phyloP scores from a whole-genome alignment of 148 eudicot species.

The Agrostemma githago region DNA sequence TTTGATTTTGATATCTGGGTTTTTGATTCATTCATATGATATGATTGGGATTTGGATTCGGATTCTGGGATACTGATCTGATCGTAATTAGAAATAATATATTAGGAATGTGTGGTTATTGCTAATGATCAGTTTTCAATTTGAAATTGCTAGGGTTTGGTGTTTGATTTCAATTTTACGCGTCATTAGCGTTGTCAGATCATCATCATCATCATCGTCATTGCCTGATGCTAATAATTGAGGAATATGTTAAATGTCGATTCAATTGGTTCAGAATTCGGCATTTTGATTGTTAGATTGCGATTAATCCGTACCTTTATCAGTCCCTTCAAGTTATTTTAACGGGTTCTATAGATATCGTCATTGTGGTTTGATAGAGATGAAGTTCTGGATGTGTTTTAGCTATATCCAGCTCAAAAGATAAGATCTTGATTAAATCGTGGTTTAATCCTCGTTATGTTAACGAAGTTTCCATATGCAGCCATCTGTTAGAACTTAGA shows the following conservation, averaged over 20 bases:
- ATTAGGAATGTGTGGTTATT: not conserved
- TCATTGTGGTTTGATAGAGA: not conserved
- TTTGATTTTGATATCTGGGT: not conserved
- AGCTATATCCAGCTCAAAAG: not conserved
- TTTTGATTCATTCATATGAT: not conserved
- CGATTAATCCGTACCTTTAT: not conserved
- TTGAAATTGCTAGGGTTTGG: not conserved
- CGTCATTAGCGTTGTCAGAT: not conserved
- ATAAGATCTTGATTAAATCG: not conserved
- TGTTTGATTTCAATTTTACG: not conserved
- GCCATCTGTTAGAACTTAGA: not conserved
- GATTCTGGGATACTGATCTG: conserved; percentile 2
- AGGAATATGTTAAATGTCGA: not conserved
- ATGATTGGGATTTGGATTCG: not conserved
- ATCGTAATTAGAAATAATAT: not conserved
- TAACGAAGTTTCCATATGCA: not conserved
- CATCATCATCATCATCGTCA: no score
- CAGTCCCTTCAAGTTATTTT: not conserved
- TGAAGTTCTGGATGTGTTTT: not conserved
- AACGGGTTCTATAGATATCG: not conserved
- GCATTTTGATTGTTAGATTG: not conserved
- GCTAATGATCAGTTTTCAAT: not conserved
- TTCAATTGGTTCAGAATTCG: not conserved
- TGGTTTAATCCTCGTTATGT: not conserved
- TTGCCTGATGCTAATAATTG: not conserved